Percentiles rank a stretch among this genome's conserved stretches.
These are phyloP conservation scores for Aspergillus unguis DNA, from an alignment of 2,329 filamentous ascomycete species.

Conservation along the genomic window DNA sequence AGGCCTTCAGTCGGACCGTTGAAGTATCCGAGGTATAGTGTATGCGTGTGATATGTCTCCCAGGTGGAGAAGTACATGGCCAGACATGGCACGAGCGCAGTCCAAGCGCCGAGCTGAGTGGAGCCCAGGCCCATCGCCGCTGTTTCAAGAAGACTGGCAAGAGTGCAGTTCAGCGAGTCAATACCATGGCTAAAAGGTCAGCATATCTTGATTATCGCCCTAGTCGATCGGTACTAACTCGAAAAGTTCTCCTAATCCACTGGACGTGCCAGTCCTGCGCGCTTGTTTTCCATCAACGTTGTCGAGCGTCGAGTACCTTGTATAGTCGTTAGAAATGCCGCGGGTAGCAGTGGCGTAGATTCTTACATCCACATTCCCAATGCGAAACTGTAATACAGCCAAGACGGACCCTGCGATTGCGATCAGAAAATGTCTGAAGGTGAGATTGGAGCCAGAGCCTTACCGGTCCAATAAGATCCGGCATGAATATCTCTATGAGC, in stretches of 20 bases:
- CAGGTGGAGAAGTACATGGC: constrained; percentile 99
- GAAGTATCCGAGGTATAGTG: constrained; percentile 90
- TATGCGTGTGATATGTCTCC: constrained; percentile 99
- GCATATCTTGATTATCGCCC: constrained; percentile 16
- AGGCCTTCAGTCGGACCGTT: constrained; percentile 97
- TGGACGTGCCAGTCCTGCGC: constrained; percentile 88
- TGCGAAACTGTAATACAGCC: constrained; percentile 95
- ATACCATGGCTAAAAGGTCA: constrained; percentile 70
- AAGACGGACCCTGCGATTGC: constrained; percentile 66
- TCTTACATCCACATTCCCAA: constrained; percentile 87
- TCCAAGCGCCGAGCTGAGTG: constrained; percentile 81
- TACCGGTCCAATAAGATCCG: constrained; percentile 86
- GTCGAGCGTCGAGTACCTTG: constrained; percentile 88
- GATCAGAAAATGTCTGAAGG: constrained; percentile 11
- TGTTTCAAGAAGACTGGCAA: constrained; percentile 85
- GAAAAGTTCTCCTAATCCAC: constrained; percentile 91
- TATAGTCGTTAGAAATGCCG: constrained; percentile 16
- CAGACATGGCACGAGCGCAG: constrained; percentile 82
- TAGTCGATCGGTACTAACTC: constrained; percentile 55
- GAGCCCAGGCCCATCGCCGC: constrained; percentile 89
- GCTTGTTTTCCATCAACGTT: constrained; percentile 99
- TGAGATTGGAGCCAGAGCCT: constrained; percentile 30
- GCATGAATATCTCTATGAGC: constrained; percentile 73
- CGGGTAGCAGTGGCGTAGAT: background rate
- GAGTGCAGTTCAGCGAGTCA: constrained; percentile 94